A percentile compares a stretch with the other conserved stretches of the same genome.
These are phyloP conservation scores for Ustilago nuda DNA, from an alignment of 1,284 basidiomycete species.

Conservation along the genomic window DNA sequence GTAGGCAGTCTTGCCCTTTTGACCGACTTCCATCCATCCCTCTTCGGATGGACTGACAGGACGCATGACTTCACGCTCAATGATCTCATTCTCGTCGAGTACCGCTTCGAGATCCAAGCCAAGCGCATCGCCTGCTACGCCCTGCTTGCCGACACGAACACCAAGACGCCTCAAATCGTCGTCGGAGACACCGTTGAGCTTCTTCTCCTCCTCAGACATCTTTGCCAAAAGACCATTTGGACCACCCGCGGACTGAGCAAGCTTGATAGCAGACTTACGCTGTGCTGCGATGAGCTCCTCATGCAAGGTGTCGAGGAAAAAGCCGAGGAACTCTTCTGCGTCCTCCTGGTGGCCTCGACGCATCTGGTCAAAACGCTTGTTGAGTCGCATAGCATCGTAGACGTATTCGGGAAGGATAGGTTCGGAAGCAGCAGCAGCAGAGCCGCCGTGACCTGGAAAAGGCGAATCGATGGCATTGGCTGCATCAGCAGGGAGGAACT, in stretches of 20 bases:
- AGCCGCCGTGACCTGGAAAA: slow-evolving; percentile 16
- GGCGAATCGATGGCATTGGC: slow-evolving; percentile 27
- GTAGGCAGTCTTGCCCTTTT: slow-evolving; percentile 84
- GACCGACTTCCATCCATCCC: slow-evolving; percentile 91
- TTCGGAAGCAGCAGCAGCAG: slow-evolving; percentile 46
- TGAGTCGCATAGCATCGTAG: slow-evolving; percentile 96
- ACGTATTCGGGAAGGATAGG: slow-evolving; percentile 88
- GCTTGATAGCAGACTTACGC: slow-evolving; percentile 67
- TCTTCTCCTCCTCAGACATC: slow-evolving; percentile 47
- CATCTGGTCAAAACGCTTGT: slow-evolving; percentile 94
- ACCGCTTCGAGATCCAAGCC: slow-evolving; percentile 24
- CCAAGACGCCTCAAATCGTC: slow-evolving; percentile 41
- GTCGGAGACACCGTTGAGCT: slow-evolving; percentile 46
- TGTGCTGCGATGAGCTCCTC: slow-evolving; percentile 85
- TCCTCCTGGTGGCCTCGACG: slow-evolving; percentile 95
- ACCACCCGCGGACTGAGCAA: slow-evolving; percentile 65
- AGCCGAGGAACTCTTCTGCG: slow-evolving; percentile 98
- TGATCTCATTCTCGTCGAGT: slow-evolving; percentile 71
- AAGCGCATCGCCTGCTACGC: slow-evolving; percentile 13
- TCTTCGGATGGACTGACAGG: slow-evolving; percentile 62
- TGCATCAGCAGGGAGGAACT: slow-evolving; percentile 73
- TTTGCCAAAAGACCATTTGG: slow-evolving; percentile 37
- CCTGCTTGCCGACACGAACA: slow-evolving; percentile 30
- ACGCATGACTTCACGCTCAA: slow-evolving; percentile 71
- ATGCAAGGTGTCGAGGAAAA: slow-evolving; percentile 93